Evolutionary conservation across 768 basidiomycete genomes (phyloP), one percentile per base, ranked within the genome.

Genomic region (Phylloporus sp.): DNA sequence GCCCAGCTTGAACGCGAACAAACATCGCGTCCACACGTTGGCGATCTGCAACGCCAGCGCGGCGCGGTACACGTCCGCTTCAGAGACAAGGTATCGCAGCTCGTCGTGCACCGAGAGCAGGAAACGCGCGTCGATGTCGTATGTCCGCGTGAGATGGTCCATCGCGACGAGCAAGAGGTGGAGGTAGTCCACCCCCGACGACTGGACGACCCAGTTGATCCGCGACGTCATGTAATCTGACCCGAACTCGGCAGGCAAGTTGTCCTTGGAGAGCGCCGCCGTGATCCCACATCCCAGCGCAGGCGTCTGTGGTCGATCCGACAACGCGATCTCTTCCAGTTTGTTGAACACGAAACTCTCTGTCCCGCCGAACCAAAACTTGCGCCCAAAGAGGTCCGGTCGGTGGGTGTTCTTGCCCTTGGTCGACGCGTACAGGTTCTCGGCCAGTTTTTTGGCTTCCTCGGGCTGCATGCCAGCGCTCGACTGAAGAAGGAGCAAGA

Each of bases 151-250:
- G 29, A 99, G 79, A 63, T 95, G 76, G 50, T 92, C 81, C 94
- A 97, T 98, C 6, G 91, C 80, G 38, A 94, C 90, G 59, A 99
- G 91, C 49, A 98, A 79, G 31, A 99, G 81, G 60, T 99, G 96
- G 9, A 98, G 83, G 62, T 99, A 98, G 66, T 98, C 96, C 34
- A 98, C 95, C 4, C 95, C 96, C 0, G 93, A 96, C 4, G 94
- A 97, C 60, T 98, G 96, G 6, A 98, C 96, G 39, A 94, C 96
- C 96, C 96, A 98, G 61, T 99, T 99, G 71, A 98, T 94, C 34
- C 96, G 81, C 6, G 92, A 96, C 0, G 96, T 86, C 77, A 98
- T 85, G 65, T 90, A 98, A 53, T 94, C 90, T 0, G 84, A 67
- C 11, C 88, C 90, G 50, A 91, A 90, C 47, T 77, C 79, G 27